phyloP scores from a whole-genome alignment of 1,284 basidiomycete species.

The Pseudozyma flocculosa region DNA sequence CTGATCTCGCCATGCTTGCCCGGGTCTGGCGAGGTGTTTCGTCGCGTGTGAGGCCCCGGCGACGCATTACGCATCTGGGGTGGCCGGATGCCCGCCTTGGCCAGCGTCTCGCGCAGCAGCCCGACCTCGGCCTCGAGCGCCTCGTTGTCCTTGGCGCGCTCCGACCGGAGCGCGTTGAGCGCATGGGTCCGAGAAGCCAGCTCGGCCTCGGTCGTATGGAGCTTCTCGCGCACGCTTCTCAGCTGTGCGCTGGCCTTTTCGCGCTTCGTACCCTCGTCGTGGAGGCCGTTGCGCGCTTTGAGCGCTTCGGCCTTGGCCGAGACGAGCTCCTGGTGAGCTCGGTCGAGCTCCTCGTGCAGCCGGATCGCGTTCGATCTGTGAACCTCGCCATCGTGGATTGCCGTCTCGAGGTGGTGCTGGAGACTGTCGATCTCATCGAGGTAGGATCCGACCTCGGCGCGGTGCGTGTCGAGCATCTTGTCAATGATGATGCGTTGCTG shows the following conservation, averaged over 20 bases:
- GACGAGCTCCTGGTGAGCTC: conserved; percentile 22
- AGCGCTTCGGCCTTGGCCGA: conserved; percentile 32
- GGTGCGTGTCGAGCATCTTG: conserved; percentile 49
- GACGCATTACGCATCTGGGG: too few species aligned
- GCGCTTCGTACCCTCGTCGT: conserved; percentile 28
- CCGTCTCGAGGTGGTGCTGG: conserved; percentile 21
- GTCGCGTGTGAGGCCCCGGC: too few species aligned
- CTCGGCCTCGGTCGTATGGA: conserved; percentile 19
- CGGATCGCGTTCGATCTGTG: conserved; percentile 9
- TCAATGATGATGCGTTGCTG: conserved; percentile 50
- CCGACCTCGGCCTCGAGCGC: background rate
- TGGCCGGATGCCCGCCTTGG: background rate
- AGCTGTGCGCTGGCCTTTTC: conserved; percentile 30
- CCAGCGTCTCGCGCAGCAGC: background rate
- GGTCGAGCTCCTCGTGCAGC: conserved; percentile 30
- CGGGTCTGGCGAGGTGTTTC: background rate
- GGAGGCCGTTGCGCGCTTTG: conserved; percentile 5
- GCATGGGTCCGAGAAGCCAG: too few species aligned
- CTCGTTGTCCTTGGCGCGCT: background rate
- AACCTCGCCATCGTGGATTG: conserved; percentile 12
- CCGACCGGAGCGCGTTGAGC: too few species aligned
- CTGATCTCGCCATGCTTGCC: background rate
- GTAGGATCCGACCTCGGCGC: conserved; percentile 37
- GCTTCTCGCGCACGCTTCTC: conserved; percentile 17
- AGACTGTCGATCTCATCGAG: conserved; percentile 36